These are phyloP conservation scores for Aegilops umbellulata DNA, from an alignment of 176 grass and related monocot genomes.

Conservation along the genomic window DNA sequence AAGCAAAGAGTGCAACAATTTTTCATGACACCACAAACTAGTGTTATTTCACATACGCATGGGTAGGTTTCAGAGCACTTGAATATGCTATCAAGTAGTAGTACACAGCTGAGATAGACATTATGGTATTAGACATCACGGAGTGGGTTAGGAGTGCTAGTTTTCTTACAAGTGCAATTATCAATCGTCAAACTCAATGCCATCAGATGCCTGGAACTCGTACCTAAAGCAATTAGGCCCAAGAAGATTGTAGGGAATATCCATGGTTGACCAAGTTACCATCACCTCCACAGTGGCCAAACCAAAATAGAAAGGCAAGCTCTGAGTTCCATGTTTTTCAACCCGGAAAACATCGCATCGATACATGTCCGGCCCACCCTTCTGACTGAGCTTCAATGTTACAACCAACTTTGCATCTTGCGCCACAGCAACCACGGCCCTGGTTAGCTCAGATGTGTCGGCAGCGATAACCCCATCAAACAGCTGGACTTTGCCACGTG, in stretches of 20 bases:
- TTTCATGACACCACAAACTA: no score
- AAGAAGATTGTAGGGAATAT: background rate
- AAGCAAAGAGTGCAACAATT: no score
- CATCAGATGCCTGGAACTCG: no score
- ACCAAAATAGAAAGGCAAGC: background rate
- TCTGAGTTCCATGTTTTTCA: background rate
- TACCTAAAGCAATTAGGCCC: background rate
- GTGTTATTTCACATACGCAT: background rate
- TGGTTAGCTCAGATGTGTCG: background rate
- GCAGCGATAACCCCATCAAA: background rate
- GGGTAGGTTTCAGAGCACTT: background rate
- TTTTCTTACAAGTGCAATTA: background rate
- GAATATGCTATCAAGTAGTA: background rate
- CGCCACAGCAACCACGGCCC: background rate
- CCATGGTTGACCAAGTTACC: background rate
- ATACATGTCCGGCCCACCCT: background rate
- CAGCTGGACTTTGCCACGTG: background rate
- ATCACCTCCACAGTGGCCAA: background rate
- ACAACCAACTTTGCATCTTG: background rate
- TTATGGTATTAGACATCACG: background rate
- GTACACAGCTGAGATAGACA: no score
- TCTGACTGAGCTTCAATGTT: background rate
- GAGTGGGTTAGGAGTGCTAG: background rate
- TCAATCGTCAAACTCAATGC: background rate
- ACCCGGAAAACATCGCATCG: background rate